phyloP scores from a whole-genome alignment of 1,139 yeast species.

The Yamadazyma friedrichii region DNA sequence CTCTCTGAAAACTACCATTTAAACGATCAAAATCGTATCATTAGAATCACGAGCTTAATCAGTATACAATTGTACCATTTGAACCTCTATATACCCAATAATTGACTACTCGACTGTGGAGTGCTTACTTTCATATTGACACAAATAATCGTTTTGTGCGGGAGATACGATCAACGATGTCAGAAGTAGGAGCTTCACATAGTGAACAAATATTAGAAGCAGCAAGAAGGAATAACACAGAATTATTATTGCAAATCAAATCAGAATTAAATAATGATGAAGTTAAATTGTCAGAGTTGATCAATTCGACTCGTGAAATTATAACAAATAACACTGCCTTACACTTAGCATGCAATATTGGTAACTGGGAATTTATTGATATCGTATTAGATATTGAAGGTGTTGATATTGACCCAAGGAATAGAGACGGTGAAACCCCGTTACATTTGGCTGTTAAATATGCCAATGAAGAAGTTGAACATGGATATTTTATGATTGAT shows the following conservation, averaged over 20 bases:
- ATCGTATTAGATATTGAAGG: slow-evolving; percentile 82
- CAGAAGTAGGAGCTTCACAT: slow-evolving; percentile 61
- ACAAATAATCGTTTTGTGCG: neutral
- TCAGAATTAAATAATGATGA: slow-evolving; percentile 45
- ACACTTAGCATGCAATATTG: slow-evolving; percentile 78
- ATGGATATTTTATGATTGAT: slow-evolving; percentile 76
- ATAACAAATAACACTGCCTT: slow-evolving; percentile 76
- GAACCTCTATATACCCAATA: no score
- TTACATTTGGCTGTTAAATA: slow-evolving; percentile 82
- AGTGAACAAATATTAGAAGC: slow-evolving; percentile 84
- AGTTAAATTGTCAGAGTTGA: slow-evolving; percentile 52
- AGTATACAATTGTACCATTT: no score
- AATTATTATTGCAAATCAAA: slow-evolving; percentile 61
- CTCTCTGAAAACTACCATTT: no score
- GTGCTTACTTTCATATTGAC: no score
- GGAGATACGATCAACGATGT: slow-evolving; percentile 3
- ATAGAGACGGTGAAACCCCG: slow-evolving; percentile 84
- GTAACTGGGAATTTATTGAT: slow-evolving; percentile 87
- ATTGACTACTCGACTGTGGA: no score
- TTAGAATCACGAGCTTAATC: no score
- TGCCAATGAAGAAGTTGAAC: slow-evolving; percentile 76
- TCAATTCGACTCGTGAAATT: slow-evolving; percentile 73
- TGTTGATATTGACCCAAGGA: slow-evolving; percentile 82
- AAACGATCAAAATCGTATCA: no score
- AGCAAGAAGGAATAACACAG: slow-evolving; percentile 84